A percentile compares a stretch with the other conserved stretches of the same genome.
Conservation (phyloP, 352 stramenopile genomes). For the Blastocystis sp. region DNA sequence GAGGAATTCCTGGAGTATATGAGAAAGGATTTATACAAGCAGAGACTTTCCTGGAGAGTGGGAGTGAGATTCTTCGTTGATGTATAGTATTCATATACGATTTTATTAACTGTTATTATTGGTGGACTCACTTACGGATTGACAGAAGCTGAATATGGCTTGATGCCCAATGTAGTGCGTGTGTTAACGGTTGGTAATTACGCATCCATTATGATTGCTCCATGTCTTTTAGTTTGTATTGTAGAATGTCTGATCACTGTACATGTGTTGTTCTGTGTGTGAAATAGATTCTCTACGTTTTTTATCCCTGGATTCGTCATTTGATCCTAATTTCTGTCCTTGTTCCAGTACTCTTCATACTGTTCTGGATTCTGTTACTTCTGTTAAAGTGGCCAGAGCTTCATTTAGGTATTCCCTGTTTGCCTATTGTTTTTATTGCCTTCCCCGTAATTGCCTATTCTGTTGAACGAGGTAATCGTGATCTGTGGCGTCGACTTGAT, state of each 20-base stretch:
- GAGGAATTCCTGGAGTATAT: conserved; percentile 40
- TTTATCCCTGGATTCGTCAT: conserved; percentile 39
- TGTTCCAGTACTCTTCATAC: background rate
- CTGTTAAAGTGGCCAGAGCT: background rate
- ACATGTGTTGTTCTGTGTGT: background rate
- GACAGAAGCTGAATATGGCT: background rate
- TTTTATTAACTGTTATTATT: background rate
- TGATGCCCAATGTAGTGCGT: conserved; percentile 40
- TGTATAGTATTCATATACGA: conserved; percentile 16
- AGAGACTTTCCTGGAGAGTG: conserved; percentile 12
- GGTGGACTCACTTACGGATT: conserved; percentile 16
- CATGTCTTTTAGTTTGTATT: conserved; percentile 17
- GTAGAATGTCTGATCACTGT: conserved; percentile 29
- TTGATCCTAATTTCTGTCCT: background rate
- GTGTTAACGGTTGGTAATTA: conserved; percentile 34
- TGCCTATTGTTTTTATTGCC: background rate
- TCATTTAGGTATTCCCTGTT: background rate
- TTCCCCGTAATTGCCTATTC: conserved; percentile 4
- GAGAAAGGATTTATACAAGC: conserved; percentile 7
- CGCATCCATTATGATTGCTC: background rate
- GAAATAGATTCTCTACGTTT: conserved; percentile 24
- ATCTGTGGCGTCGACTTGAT: conserved; percentile 9
- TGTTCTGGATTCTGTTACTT: background rate
- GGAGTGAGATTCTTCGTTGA: background rate
- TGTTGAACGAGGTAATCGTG: conserved; percentile 3